These are phyloP conservation scores for Coemansia sp. DNA, from an alignment of 192 early-diverging fungal genomes.

Conservation along the genomic window DNA sequence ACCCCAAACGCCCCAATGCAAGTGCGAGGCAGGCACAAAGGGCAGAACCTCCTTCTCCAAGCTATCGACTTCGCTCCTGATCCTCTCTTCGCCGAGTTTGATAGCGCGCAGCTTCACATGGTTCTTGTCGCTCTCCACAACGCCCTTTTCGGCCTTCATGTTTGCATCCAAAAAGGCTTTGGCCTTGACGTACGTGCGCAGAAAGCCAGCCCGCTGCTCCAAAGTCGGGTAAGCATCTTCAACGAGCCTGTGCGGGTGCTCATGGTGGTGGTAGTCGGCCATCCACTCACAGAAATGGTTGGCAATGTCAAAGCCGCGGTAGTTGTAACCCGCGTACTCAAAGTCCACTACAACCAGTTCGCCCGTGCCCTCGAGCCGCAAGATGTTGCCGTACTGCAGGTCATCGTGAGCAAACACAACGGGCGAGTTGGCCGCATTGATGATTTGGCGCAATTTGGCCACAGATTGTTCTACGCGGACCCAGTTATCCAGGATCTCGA, in stretches of 20 bases:
- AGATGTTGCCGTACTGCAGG: conserved; percentile 84
- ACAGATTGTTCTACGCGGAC: conserved; percentile 39
- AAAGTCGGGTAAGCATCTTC: conserved; percentile 55
- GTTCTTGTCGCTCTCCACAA: conserved; percentile 24
- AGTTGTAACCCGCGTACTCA: conserved; percentile 80
- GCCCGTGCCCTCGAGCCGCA: conserved; percentile 58
- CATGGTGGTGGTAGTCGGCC: conserved; percentile 68
- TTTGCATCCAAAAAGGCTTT: conserved; percentile 46
- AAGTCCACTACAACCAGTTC: conserved; percentile 77
- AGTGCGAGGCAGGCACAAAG: conserved; percentile 54
- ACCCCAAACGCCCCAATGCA: conserved; percentile 81
- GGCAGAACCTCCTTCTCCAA: conserved; percentile 29
- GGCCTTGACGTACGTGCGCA: conserved; percentile 64
- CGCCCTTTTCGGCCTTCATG: conserved; percentile 21
- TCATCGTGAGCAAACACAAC: conserved; percentile 91
- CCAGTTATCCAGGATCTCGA: conserved; percentile 33
- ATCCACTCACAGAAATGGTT: conserved; percentile 88
- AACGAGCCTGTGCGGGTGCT: conserved; percentile 51
- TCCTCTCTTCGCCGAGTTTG: conserved; percentile 11
- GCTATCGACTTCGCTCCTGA: conserved; percentile 18
- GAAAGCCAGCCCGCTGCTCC: conserved; percentile 57
- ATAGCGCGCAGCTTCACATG: conserved; percentile 14
- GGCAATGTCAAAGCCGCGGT: conserved; percentile 73
- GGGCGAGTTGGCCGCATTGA: conserved; percentile 58
- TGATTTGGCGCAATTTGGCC: conserved; percentile 47